phyloP scores from a whole-genome alignment of 495 filamentous ascomycete genomes.

The Aspergillus diversus region DNA sequence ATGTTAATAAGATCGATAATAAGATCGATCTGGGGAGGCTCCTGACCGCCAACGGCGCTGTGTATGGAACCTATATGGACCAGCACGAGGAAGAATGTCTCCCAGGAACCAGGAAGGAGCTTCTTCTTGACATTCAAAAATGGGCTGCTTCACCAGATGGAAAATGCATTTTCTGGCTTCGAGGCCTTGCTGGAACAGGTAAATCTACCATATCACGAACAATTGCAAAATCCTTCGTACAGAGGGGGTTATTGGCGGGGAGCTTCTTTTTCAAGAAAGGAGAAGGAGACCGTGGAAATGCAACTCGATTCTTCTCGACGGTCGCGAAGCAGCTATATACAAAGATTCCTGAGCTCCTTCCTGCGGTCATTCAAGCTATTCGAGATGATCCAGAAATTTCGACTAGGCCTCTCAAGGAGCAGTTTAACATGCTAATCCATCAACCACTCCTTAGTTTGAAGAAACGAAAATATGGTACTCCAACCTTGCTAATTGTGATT shows the following conservation, averaged over 20 bases:
- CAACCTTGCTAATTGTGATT: constrained; percentile 8
- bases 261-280: constrained; percentile 6
- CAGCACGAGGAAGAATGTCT: no score
- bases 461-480: no score
- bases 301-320: constrained; percentile 3
- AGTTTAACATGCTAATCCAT: constrained; percentile 2
- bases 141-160: not conserved
- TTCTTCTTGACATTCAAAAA: not conserved
- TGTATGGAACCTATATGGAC: no score
- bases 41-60: no score
- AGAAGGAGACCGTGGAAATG: constrained; percentile 1
- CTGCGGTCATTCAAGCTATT: not conserved
- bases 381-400: not conserved
- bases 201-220: constrained; percentile 5
- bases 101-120: not conserved
- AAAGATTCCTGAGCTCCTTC: not conserved
- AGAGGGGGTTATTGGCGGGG: not conserved
- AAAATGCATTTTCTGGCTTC: constrained; percentile 9
- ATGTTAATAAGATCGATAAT: no score
- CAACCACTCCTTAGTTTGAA: not conserved
- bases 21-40: no score
- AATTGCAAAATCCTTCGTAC: not conserved
- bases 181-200: not conserved
- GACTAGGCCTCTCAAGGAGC: not conserved
- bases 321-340: not conserved